Base-by-base conservation (phyloP, 352 stramenopile genomes). In the Phytophthora megakarya region DNA sequence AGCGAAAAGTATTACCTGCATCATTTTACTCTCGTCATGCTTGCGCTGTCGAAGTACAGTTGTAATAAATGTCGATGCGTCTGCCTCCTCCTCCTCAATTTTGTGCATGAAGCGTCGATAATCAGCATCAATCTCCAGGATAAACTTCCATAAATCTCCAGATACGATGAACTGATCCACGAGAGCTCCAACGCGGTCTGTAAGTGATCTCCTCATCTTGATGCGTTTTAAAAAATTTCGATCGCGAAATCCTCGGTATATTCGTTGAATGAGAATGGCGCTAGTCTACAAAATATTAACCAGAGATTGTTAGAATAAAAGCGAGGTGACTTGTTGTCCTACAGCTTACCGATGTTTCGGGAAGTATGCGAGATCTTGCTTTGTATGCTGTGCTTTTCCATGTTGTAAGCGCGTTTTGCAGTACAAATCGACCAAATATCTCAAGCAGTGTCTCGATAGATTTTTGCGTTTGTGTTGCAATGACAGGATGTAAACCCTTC, bases 131-230 rank as follows among this genome's bases (percentile, higher is more conserved):
- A 89, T 58, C 23, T 87, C 66, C 25, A 91, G 50, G 15, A 91
- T 33, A 46, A 91, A 79, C 1, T 70, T 61, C 80, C 80, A 91
- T 3, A 91, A 72, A 62, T 91, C 69, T 2, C 82, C 82, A 4
- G 73, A 73, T 10, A 64, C 38, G 3, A 91, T 65, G 33, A 84
- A 91, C 13, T 47, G 32, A 19, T 86, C 73, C 10, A 88, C 75
- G 1, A 88, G 65, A 1, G 30, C 32, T 28, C 67, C 67, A 30
- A 91, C 78, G 13, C 74, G 76, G 46, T 65, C 44, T 0, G 75
- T 84, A 0, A 91, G 43, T 3, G 71, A 65, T 13, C 55, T 65
- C 16, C 75, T 47, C 28, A 81, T 67, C 13, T 72, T 72, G 13
- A 72, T 65, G 7, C 80, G 73, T 38, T 76, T 84, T 12, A 84